These are phyloP conservation scores for Petunia axillaris DNA, from an alignment of 257 asterid species.

Conservation along the genomic window DNA sequence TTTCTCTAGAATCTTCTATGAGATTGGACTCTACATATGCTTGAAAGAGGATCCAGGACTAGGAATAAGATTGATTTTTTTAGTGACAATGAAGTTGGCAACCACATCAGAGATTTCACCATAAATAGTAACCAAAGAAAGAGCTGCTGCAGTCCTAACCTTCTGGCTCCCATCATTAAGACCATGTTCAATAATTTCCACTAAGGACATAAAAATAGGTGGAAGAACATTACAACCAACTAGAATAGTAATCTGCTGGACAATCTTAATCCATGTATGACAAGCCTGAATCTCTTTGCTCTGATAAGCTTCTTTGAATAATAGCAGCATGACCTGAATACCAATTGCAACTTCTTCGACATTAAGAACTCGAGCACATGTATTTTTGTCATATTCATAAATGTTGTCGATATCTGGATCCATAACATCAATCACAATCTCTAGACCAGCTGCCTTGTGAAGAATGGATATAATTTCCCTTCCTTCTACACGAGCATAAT, in stretches of 20 bases:
- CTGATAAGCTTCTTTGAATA: slow-evolving; percentile 88
- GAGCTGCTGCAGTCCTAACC: slow-evolving; percentile 79
- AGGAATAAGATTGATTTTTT: no score
- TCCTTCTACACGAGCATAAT: slow-evolving; percentile 92
- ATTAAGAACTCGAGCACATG: slow-evolving; percentile 87
- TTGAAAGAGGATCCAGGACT: no score
- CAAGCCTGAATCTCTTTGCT: slow-evolving; percentile 97
- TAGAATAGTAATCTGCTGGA: slow-evolving; percentile 85
- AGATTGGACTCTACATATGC: no score
- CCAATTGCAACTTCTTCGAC: slow-evolving; percentile 93
- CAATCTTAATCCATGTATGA: slow-evolving; percentile 90
- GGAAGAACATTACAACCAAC: slow-evolving; percentile 93
- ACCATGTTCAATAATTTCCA: slow-evolving; percentile 85
- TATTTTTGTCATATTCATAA: slow-evolving; percentile 81
- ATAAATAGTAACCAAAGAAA: slow-evolving; percentile 75
- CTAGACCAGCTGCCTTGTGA: slow-evolving; percentile 91
- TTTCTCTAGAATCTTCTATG: no score
- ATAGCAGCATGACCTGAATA: slow-evolving; percentile 77
- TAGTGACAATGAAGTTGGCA: no score
- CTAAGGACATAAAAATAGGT: slow-evolving; percentile 68
- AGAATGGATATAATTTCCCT: slow-evolving; percentile 86
- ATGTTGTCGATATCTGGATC: slow-evolving; percentile 90
- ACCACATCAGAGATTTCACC: no score
- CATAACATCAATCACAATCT: slow-evolving; percentile 95
- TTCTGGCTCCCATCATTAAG: slow-evolving; percentile 88